Evolutionary conservation across 164 flowering plant genomes (phyloP), one percentile per base, ranked within the genome.

Genomic region (Kalanchoe fedtschenkoi): DNA sequence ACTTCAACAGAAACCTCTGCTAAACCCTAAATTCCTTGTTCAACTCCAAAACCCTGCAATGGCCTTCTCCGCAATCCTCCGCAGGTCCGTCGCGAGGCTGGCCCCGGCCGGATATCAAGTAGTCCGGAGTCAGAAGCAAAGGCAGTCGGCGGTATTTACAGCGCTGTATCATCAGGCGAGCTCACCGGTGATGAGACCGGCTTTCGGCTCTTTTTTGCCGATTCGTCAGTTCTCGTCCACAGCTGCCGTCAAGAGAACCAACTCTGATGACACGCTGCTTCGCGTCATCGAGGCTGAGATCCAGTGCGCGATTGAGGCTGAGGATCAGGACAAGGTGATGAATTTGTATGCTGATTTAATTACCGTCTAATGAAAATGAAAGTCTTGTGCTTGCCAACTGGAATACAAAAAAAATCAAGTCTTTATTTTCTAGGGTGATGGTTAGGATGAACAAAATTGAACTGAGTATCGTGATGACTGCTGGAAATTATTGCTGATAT

Each of bases 281-380:
- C 70, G 79, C 21, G 81, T 82, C 55, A 65, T 89, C 37, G 80
- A 83, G 2, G 62, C 76, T 5, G 92, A 89, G 72, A 86, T 89
- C 43, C 57, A 78, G 47, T 77, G 72, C 55, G 80, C 86, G 22
- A 70, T 68, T 58, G 86, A 84, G 60, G 57, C 77, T 3, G 81
- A 84, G 54, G 81, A 74, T 33, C 77, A 68, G 22, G 72, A 75
- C 34, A 68, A 24, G 77, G 91, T 87, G 47, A 47, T 29, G 6
- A 10, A 13, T 59, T 59, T n/a, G 19, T 59, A 34, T n/a, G 26
- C 10, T 35, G 30, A 24, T 35, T 59, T 19, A 43, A 13, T 37
- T 59, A 15, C 11, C 8, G 21, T 35, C 6, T 34, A 19, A 6
- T 14, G 11, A 4, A 15, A 7, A n/a, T n/a, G n/a, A n/a, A n/a